Conservation (phyloP, 352 stramenopile species). For the Elongisporangium anandrum region DNA sequence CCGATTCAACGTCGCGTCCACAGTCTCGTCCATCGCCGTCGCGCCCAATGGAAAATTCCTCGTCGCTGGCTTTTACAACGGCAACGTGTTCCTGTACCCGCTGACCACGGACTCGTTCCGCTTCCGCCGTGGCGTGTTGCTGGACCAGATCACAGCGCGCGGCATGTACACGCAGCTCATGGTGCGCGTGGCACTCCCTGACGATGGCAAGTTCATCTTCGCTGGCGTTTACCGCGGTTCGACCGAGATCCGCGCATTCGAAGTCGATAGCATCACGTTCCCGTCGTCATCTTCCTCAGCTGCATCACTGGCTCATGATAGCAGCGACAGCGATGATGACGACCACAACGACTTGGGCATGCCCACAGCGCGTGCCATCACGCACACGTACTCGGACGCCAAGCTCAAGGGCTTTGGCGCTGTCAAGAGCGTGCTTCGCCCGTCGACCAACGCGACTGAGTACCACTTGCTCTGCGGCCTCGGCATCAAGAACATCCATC, state of each 20-base stretch:
- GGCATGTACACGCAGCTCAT: slow-evolving; percentile 85
- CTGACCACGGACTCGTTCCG: slow-evolving; percentile 51
- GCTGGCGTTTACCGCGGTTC: slow-evolving; percentile 80
- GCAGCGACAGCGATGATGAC: slow-evolving; percentile 31
- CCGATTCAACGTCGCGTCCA: slow-evolving; percentile 55
- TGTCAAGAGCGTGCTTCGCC: slow-evolving; percentile 53
- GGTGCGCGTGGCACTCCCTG: slow-evolving; percentile 66
- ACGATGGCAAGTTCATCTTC: slow-evolving; percentile 84
- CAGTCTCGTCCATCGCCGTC: slow-evolving; percentile 76
- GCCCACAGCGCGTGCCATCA: slow-evolving; percentile 43
- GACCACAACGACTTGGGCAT: slow-evolving; percentile 25
- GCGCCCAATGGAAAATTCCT: slow-evolving; percentile 67
- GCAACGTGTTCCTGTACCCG: slow-evolving; percentile 54
- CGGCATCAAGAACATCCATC: slow-evolving; percentile 84
- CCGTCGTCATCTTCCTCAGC: slow-evolving; percentile 13
- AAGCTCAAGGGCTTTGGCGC: slow-evolving; percentile 85
- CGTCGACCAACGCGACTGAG: slow-evolving; percentile 42
- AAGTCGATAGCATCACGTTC: slow-evolving; percentile 76
- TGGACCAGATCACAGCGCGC: slow-evolving; percentile 77
- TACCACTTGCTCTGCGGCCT: slow-evolving; percentile 80
- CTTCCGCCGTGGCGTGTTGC: slow-evolving; percentile 65
- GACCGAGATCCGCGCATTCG: slow-evolving; percentile 81
- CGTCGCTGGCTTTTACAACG: slow-evolving; percentile 79
- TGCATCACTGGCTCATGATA: slow-evolving; percentile 7
- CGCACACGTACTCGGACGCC: slow-evolving; percentile 73